Evolutionary conservation across 148 eudicot genomes (phyloP), one percentile per base, ranked within the genome.

Genomic region (Cornus florida): DNA sequence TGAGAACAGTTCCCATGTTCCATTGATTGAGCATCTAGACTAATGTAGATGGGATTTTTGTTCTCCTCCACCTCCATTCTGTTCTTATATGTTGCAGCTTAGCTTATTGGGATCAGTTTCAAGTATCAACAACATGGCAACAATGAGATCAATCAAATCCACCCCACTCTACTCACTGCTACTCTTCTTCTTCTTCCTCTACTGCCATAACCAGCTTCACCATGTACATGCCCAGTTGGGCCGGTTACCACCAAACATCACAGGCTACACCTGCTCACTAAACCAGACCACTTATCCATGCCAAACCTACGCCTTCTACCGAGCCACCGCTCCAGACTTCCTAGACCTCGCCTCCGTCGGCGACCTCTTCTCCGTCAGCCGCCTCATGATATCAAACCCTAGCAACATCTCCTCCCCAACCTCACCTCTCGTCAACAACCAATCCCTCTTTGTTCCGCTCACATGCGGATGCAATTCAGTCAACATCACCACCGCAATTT

Each of bases 311-410:
- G 97, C 85, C 73, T 86, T 82, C 56, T 95, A 82, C 89, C 74
- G 89, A 39, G 86, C 97, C 71, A 24, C 13, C 6, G 13, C 89
- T 3, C 89, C 93, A 0, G 35, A 72, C 60, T 81, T 70, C 74
- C 90, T 83, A 4, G 90, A 95, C 79, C 79, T 95, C 0, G 99
- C 90, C 57, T 65, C 93, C 78, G 76, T 93, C 64, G 89, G 86
- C 31, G 97, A 95, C 72, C 92, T 95, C 66, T 95, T 95, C 85
- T 80, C 86, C 20, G 79, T 91, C 31, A 93, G 97, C 81, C 90
- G 99, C 3, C 81, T 84, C 13, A 79, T 75, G 85, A 93, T 95
- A 35, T 68, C 99, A 6, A 78, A 85, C 28, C 94, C 97, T 6
- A 93, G 97, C 78, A 95, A 93, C 80, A 89, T 95, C 32, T 78